Conservation (phyloP, 352 stramenopile genomes). For the Globisporangium polare region DNA sequence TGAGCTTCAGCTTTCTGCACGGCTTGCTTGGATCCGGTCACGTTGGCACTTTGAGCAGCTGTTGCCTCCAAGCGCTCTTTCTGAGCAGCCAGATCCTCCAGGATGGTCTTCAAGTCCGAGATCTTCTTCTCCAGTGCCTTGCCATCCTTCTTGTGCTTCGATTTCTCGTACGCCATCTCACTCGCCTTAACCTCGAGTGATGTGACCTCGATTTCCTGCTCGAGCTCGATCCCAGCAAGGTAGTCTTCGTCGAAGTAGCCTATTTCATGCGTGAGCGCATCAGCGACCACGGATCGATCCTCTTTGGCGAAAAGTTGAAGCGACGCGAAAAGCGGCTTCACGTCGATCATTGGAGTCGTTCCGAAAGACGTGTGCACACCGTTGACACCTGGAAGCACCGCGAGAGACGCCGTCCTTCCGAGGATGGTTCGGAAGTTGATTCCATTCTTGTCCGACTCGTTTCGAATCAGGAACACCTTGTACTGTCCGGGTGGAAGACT, state of each 20-base stretch:
- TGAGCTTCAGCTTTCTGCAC: not conserved
- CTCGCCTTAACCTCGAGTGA: slow-evolving; percentile 18
- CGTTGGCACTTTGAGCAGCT: not conserved
- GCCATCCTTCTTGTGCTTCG: slow-evolving; percentile 20
- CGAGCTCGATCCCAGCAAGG: slow-evolving; percentile 16
- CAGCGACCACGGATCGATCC: slow-evolving; percentile 18
- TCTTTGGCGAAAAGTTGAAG: slow-evolving; percentile 29
- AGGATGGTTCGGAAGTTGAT: slow-evolving; percentile 32
- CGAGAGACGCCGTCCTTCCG: slow-evolving; percentile 22
- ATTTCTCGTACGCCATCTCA: slow-evolving; percentile 4
- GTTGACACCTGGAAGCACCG: slow-evolving; percentile 43
- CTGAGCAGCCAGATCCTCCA: not conserved
- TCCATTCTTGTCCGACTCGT: slow-evolving; percentile 18
- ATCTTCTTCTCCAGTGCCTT: slow-evolving; percentile 18
- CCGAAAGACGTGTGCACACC: slow-evolving; percentile 55
- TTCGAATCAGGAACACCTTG: slow-evolving; percentile 41
- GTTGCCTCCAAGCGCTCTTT: not conserved
- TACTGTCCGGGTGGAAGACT: slow-evolving; percentile 44
- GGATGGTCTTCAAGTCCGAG: slow-evolving; percentile 6
- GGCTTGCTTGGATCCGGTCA: not conserved
- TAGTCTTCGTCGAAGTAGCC: slow-evolving; percentile 26
- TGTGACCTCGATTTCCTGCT: slow-evolving; percentile 40
- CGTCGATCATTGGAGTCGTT: slow-evolving; percentile 51
- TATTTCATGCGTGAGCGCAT: slow-evolving; percentile 17
- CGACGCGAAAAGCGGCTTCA: slow-evolving; percentile 36